Percentiles rank a stretch among this genome's conserved stretches.
Conservation (phyloP, 176 grass and related monocot genomes). For the Puya raimondii region DNA sequence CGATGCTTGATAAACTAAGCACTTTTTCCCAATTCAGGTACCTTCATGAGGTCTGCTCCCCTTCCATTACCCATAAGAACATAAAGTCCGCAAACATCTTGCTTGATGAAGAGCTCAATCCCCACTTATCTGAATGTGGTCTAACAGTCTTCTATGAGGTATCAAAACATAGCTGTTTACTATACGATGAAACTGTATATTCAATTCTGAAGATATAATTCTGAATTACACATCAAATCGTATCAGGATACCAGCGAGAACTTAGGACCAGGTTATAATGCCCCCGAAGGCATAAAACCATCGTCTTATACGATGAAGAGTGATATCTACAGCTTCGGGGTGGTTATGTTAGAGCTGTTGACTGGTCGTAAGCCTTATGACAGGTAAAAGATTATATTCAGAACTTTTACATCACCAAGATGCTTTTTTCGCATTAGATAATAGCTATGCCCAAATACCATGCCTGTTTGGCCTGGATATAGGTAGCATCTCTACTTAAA, state of each 20-base stretch:
- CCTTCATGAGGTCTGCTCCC: conserved; percentile 79
- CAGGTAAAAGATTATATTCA: conserved; percentile 29
- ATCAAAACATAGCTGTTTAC: conserved; percentile 1
- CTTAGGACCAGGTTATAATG: conserved; percentile 60
- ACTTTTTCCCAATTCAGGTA: conserved; percentile 36
- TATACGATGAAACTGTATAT: neutral
- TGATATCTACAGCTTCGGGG: conserved; percentile 74
- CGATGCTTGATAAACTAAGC: neutral
- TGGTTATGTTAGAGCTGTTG: conserved; percentile 84
- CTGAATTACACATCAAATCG: conserved; percentile 4
- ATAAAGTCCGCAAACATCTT: conserved; percentile 83
- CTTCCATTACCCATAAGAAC: conserved; percentile 76
- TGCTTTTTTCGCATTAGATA: neutral
- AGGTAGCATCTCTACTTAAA: too few relatives aligned
- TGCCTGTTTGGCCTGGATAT: too few relatives aligned
- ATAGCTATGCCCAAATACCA: neutral
- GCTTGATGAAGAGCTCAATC: conserved; percentile 77
- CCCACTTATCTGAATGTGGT: conserved; percentile 57
- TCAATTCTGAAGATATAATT: neutral
- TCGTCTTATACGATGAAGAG: conserved; percentile 65
- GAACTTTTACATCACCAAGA: neutral
- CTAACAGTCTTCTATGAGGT: conserved; percentile 70
- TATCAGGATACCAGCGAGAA: conserved; percentile 61
- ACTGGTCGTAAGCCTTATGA: conserved; percentile 73
- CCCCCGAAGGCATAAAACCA: conserved; percentile 56